Evolutionary conservation across 805 yeast species (phyloP).

Genomic region (Saturnispora quitensis): DNA sequence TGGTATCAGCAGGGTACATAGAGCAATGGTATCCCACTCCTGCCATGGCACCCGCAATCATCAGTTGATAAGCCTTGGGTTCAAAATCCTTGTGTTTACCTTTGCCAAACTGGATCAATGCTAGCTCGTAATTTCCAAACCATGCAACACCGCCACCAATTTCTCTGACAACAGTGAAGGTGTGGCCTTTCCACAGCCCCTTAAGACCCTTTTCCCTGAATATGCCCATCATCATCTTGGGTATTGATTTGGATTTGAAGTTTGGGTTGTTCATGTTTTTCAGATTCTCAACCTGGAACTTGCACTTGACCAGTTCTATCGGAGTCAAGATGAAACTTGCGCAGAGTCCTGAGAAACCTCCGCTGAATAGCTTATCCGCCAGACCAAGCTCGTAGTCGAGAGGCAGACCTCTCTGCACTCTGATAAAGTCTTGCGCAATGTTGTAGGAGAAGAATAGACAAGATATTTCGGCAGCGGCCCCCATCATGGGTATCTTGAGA

Average conservation of each 20-base stretch:
- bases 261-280: constrained; percentile 13
- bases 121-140: constrained; percentile 81
- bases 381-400: constrained; percentile 17
- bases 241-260: constrained; percentile 21
- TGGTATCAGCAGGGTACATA: constrained; percentile 83
- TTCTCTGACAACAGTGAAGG: constrained; percentile 74
- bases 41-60: constrained; percentile 77
- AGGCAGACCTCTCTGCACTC: constrained; percentile 17
- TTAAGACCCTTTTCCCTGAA: constrained; percentile 41
- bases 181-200: constrained; percentile 86
- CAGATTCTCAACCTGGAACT: constrained; percentile 60
- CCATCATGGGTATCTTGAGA: constrained; percentile 69
- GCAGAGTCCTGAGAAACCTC: constrained; percentile 73
- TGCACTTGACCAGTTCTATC: constrained; percentile 84
- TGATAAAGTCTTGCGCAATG: constrained; percentile 33
- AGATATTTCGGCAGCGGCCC: constrained; percentile 88
- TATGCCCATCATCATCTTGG: constrained; percentile 34
- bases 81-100: constrained; percentile 18
- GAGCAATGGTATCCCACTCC: constrained; percentile 76
- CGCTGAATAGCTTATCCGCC: constrained; percentile 42
- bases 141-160: constrained; percentile 87
- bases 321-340: constrained; percentile 86
- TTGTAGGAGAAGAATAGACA: constrained; percentile 64
- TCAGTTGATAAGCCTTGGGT: constrained; percentile 40
- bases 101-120: constrained; percentile 28